Base-by-base conservation (phyloP, 1,284 basidiomycete species). In the Dichomitus squalens region DNA sequence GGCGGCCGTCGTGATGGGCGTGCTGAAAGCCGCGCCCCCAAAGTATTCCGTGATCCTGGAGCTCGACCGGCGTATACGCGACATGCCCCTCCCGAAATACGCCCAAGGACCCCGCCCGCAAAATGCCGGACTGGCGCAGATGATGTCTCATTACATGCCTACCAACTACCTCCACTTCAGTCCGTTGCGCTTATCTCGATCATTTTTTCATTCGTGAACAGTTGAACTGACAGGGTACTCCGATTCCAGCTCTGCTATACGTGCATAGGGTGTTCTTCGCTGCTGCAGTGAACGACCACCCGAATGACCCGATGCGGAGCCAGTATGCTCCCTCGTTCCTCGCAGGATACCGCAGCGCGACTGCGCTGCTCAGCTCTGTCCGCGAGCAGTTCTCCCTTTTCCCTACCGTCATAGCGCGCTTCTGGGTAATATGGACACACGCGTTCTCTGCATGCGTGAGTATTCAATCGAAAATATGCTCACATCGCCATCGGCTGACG, bases 231-330 rank as follows among this genome's bases (percentile, higher is more conserved):
- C 29, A 27, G 40, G n/a, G n/a, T 33, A 35, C 20, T 34, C 21
- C 18, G 49, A 16, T 41, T 9, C 35, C 43, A 68, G 57, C 68
- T 82, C 82, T 82, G 12, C 75, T 90, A n/a, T 85, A 86, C 61
- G 75, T 90, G 11, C 89, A 91, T 66, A 79, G 87, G 27, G 75
- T 79, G 23, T 88, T 86, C 69, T 87, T 90, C 60, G 82, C 82
- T 1, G 82, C 83, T 61, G 85, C 86, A 0, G 71, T 91, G 8
- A 76, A 78, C 36, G 86, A 89, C 51, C 72, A 74, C 53, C 84
- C 85, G 0, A 65, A 70, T 8, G 83, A 88, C 57, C 75, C 84
- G 3, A 70, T 85, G 53, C 76, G 76, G 55, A 86, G 88, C 66
- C 80, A 76, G 64, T 89, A 83, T 65, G 77, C 82, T 0, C 82